Evolutionary conservation across 257 asterid species (phyloP), one percentile per base, ranked within the genome.

Genomic region (Misopates orontium): DNA sequence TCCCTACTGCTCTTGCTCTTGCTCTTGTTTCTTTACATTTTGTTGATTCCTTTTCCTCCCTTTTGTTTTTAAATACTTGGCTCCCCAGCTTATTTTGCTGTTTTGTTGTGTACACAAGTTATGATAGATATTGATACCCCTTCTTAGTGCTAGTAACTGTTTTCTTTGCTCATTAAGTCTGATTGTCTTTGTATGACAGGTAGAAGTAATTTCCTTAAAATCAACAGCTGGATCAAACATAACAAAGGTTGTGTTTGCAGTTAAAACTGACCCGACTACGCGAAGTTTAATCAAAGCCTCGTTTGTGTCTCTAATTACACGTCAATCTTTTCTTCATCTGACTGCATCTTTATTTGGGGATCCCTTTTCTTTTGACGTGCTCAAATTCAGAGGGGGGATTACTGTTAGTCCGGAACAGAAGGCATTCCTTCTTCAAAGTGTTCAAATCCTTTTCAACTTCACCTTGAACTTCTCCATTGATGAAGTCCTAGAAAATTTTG

Each of bases 391-490:
- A 64, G 99, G 97, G 53, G 97, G 99, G 80, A 83, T 93, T 48
- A 86, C 95, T 6, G 92, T 75, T 49, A 87, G 80, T 72, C 99
- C 99, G 19, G 83, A 64, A 19, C 99, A 93, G 78, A 93, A 80
- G 66, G 99, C 88, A 8, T 93, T 83, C 71, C 87, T 86, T 40
- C 63, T 84, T 86, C 97, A 87, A 75, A 77, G 71, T 23, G 87
- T 83, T 77, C 86, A 82, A 80, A 81, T 93, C 73, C 80, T 73
- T 52, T 93, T 93, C 95, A 87, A 87, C 86, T 93, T 93, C 72
- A 93, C 99, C 64, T 78, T 93, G 85, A 90, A 90, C 85, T 87
- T 77, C 83, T 90, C 97, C 55, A 79, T 93, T 21, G 91, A 93
- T 75, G 77, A 82, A 71, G 73, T 87, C 63, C 71, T 84, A 40